Evolutionary conservation across 2,329 filamentous ascomycete genomes (phyloP).

Genomic region (Fonsecaea multimorphosa): DNA sequence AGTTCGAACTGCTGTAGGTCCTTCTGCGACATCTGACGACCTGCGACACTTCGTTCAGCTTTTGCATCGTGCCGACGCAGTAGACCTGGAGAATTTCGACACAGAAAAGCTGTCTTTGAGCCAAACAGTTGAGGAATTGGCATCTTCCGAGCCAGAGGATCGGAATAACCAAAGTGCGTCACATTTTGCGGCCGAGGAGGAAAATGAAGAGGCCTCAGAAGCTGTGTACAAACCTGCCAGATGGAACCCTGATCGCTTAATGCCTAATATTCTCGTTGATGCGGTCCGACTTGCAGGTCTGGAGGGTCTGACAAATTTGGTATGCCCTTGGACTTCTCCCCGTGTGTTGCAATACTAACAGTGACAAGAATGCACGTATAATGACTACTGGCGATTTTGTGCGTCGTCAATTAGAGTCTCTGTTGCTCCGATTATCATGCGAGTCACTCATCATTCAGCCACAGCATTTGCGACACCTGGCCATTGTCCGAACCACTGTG

Average conservation of each 20-base stretch:
- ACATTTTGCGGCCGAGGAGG: constrained; percentile 35
- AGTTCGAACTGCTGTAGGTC: constrained; percentile 52
- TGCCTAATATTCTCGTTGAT: constrained; percentile 61
- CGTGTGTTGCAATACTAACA: constrained; percentile 13
- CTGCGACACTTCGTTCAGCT: constrained; percentile 53
- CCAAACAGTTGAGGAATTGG: constrained; percentile 22
- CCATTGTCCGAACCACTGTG: constrained; percentile 61
- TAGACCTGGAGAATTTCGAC: constrained; percentile 50
- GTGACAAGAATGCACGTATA: constrained; percentile 36
- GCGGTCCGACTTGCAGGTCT: constrained; percentile 55
- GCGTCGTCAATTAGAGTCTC: constrained; percentile 60
- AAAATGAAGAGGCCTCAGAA: constrained; percentile 19
- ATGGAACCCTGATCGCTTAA: constrained; percentile 61
- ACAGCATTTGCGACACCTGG: constrained; percentile 61
- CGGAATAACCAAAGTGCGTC: constrained; percentile 23
- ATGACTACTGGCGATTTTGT: constrained; percentile 60
- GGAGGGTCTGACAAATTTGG: constrained; percentile 57
- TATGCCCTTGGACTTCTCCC: constrained; percentile 29
- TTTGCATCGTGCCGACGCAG: constrained; percentile 49
- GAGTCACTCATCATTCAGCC: constrained; percentile 66
- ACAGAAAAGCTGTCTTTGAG: constrained; percentile 37
- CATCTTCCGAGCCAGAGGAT: constrained; percentile 25
- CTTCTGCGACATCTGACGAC: constrained; percentile 45
- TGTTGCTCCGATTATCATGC: constrained; percentile 60
- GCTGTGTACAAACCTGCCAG: constrained; percentile 51